These are phyloP conservation scores for Yamadazyma pseudoaaseri DNA, from an alignment of 1,139 yeast genomes.

Conservation along the genomic window DNA sequence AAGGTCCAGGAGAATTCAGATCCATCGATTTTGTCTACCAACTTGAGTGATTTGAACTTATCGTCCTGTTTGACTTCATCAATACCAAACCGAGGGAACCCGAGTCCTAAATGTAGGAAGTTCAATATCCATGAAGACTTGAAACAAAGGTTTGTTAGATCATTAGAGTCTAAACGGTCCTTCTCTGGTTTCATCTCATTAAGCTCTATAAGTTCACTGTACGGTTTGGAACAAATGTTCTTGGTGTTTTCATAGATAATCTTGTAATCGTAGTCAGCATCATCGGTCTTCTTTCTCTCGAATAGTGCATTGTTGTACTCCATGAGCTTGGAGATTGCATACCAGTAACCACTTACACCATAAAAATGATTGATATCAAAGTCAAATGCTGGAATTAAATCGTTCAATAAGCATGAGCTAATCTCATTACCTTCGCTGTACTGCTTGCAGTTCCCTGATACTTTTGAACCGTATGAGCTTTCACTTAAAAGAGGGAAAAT, in stretches of 20 bases:
- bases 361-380: conserved; percentile 66
- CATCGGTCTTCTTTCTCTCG: conserved; percentile 7
- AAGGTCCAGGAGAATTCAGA: conserved; percentile 79
- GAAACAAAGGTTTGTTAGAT: conserved; percentile 56
- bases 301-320: conserved; percentile 22
- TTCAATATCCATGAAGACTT: conserved; percentile 72
- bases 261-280: conserved; percentile 32
- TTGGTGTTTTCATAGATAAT: conserved; percentile 44
- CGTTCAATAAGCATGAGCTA: conserved; percentile 51
- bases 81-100: conserved; percentile 60
- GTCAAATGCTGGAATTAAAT: conserved; percentile 64
- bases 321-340: conserved; percentile 54
- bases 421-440: conserved; percentile 29
- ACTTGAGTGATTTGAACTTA: conserved; percentile 49
- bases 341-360: conserved; percentile 86
- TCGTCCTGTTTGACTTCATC: conserved; percentile 30
- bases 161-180: conserved; percentile 32
- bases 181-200: conserved; percentile 26
- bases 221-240: conserved; percentile 43
- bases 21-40: conserved; percentile 64
- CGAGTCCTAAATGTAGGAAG: conserved; percentile 70
- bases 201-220: conserved; percentile 41
- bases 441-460: conserved; percentile 27
- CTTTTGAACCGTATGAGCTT: conserved; percentile 25
- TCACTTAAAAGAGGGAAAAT: conserved; percentile 54